A percentile compares a stretch with the other conserved stretches of the same genome.
Evolutionary conservation across 108 stramenopile species (phyloP).

Genomic region (Cyclostephanos tholiformis): DNA sequence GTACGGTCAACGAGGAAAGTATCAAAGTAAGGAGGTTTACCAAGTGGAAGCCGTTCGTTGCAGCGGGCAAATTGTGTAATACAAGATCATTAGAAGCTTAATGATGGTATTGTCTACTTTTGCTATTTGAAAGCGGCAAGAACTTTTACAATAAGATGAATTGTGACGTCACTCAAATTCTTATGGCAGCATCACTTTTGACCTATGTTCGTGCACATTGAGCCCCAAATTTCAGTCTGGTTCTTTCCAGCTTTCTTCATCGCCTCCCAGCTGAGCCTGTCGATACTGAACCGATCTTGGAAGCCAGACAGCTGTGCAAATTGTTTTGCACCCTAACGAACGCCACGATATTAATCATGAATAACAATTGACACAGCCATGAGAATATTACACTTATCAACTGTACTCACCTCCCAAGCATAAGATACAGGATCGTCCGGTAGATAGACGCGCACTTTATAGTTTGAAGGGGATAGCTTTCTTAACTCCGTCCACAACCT

Average conservation of each 20-base stretch:
- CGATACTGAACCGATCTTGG: slow-evolving; percentile 42
- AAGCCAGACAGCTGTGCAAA: slow-evolving; percentile 37
- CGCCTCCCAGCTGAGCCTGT: slow-evolving; percentile 49
- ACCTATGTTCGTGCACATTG: too few relatives aligned
- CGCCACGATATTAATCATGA: background rate
- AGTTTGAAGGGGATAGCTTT: slow-evolving; percentile 67
- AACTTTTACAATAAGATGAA: too few relatives aligned
- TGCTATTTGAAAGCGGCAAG: too few relatives aligned
- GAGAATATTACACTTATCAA: background rate
- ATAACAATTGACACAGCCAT: background rate
- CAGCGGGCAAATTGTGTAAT: background rate
- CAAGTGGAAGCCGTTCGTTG: background rate
- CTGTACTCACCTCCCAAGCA: slow-evolving; percentile 56
- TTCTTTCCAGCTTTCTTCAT: slow-evolving; percentile 52
- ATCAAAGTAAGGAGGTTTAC: background rate
- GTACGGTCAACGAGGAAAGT: slow-evolving; percentile 54
- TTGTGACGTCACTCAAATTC: too few relatives aligned
- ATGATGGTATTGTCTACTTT: background rate
- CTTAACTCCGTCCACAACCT: slow-evolving; percentile 79
- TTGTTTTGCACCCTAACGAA: slow-evolving; percentile 42
- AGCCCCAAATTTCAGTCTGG: slow-evolving; percentile 46
- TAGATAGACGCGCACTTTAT: slow-evolving; percentile 58
- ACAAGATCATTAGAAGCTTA: background rate
- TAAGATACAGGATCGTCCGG: slow-evolving; percentile 69
- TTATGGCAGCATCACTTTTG: too few relatives aligned